Base-by-base conservation (phyloP, 1,284 basidiomycete genomes). In the Testicularia cyperi region DNA sequence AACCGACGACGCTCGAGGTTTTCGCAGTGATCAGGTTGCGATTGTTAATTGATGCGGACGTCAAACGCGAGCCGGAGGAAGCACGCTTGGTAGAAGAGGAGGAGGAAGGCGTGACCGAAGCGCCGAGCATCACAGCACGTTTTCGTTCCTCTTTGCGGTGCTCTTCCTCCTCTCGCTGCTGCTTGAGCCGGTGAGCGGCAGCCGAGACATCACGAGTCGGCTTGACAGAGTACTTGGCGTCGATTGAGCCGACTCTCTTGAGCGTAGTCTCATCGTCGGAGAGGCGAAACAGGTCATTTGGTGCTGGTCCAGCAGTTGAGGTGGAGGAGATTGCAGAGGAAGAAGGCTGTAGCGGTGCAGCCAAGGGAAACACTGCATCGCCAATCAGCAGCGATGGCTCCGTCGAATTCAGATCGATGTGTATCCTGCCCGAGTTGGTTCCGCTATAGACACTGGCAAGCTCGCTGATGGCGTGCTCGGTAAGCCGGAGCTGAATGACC, bases 131-230 rank as follows among this genome's bases (percentile, higher is more conserved):
- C 33, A 64, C 27, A 16, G 61, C 51, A 16, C 38, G 39, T 8
- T 45, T 51, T 14, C 61, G 16, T 21, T 64, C 55, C 18, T 63
- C 44, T 25, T 55, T 64, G 30, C 55, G 49, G 12, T 49, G 55
- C 16, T 64, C 55, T 15, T 58, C 51, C 23, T 64, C 61, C 26
- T 64, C 61, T 28, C 47, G 44, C 18, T 58, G 49, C 31, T 64
- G 55, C 26, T 64, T 64, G 30, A 64, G 55, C 2, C 61, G 45
- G 20, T 54, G 49, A 4, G 61, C 54, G 2, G 48, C 51, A 3
- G 55, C 44, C n/a, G 54, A 54, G 18, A 51, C 45, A 44, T 60
- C 51, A 5, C 46, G 38, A 13, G 46, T 51, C 1, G 61, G 55
- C 22, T 49, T 54, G 23, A 64, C 55, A 1, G 51, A 38, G 16